Evolutionary conservation across 148 eudicot genomes (phyloP), one percentile per base, ranked within the genome.

Genomic region (Chenopodium berlandieri): DNA sequence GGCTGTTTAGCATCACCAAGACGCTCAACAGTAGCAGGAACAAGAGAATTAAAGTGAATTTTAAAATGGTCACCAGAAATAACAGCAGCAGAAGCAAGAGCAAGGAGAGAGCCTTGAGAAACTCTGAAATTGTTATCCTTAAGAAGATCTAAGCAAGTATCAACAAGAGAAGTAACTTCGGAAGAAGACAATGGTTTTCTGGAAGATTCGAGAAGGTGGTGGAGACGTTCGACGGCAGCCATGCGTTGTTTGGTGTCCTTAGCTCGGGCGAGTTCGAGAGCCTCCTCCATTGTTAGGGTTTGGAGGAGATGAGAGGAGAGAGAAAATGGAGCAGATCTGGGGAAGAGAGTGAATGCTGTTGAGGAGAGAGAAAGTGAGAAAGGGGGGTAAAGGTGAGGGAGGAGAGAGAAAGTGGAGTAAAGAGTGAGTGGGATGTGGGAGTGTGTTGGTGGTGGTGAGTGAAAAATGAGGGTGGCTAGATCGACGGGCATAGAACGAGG

Each of bases 161-260:
- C 99, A 9, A 92, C 94, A 1, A 96, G 86, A 1, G 94, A 89
- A n/a, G 97, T 89, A 50, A 90, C 97, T 73, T 96, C 99, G 23
- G 97, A 86, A 2, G 98, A 85, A 4, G 97, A 70, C 0, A 96
- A 77, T 4, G 86, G 87, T 88, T 84, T 91, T 62, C 93, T 82
- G 16, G 98, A 90, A 83, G 97, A 85, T 89, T 96, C 99, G 14
- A 96, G 98, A 71, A 94, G 90, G 23, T 92, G 91, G 84, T 96
- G 91, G 44, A 96, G 99, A 1, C 85, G 91, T 81, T 96, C 99
- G 0, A 96, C 99, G 0, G 95, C 98, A 8, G 99, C 98, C 98
- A 96, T 92, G 69, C 99, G 54, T 88, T 94, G 97, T 83, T 96
- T 96, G 13, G 98, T 91, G 88, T 96, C 99, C 88, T 96, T 96